Percentiles rank a stretch among this genome's conserved stretches.
phyloP scores from a whole-genome alignment of 768 basidiomycete species.

The Trametes cingulata region DNA sequence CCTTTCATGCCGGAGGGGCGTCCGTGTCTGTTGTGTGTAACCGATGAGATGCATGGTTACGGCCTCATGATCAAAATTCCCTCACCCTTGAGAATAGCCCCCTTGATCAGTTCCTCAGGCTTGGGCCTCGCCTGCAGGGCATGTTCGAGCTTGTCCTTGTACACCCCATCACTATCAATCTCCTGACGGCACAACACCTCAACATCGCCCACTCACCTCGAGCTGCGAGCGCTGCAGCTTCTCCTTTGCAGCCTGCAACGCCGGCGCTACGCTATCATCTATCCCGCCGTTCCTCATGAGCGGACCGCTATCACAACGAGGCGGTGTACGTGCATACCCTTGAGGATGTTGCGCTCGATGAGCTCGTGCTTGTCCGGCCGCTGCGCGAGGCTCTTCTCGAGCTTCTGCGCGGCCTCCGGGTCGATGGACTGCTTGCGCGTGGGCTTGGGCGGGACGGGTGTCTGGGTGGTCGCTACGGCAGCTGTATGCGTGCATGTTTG shows the following conservation, averaged over 20 bases:
- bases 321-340: conserved; percentile 43
- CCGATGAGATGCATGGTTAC: neutral
- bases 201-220: conserved; percentile 42
- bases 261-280: conserved; percentile 67
- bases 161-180: neutral
- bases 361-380: conserved; percentile 64
- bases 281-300: neutral
- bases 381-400: conserved; percentile 54
- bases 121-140: conserved; percentile 59
- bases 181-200: neutral
- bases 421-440: conserved; percentile 35
- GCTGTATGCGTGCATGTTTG: neutral
- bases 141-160: conserved; percentile 63
- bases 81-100: conserved; percentile 57
- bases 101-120: conserved; percentile 62
- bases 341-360: conserved; percentile 69
- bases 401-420: conserved; percentile 39
- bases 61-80: conserved; percentile 7
- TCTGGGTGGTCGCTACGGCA: neutral
- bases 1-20: conserved; percentile 21
- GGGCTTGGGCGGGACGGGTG: conserved; percentile 10
- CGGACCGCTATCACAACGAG: neutral
- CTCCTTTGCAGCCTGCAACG: conserved; percentile 59
- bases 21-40: conserved; percentile 12
- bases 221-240: conserved; percentile 62